These are phyloP conservation scores for Cercophora scortea DNA, from an alignment of 495 filamentous ascomycete species.

Conservation along the genomic window DNA sequence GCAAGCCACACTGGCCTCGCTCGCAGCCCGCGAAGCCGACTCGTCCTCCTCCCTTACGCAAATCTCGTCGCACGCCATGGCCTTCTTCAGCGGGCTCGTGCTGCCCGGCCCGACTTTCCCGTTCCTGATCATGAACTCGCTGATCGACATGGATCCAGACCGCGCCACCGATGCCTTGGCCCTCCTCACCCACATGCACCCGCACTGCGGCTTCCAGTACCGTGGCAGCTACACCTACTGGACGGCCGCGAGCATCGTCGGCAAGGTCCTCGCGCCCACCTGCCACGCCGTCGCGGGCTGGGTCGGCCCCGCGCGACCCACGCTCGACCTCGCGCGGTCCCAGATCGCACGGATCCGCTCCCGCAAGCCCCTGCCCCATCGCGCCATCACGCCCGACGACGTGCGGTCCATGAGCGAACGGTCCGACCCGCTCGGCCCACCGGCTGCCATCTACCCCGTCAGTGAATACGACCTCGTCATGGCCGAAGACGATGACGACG, in stretches of 20 bases:
- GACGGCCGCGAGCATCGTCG: slow-evolving; percentile 59
- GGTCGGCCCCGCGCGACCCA: slow-evolving; percentile 60
- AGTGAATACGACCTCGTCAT: slow-evolving; percentile 51
- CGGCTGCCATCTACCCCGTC: slow-evolving; percentile 49
- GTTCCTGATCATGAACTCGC: slow-evolving; percentile 64
- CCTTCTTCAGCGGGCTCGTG: slow-evolving; percentile 63
- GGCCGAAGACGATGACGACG: slow-evolving; percentile 39
- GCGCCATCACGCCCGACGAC: slow-evolving; percentile 43
- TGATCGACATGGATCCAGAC: slow-evolving; percentile 63
- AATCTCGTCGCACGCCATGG: slow-evolving; percentile 57
- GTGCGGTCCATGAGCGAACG: slow-evolving; percentile 50
- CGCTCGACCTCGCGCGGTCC: slow-evolving; percentile 49
- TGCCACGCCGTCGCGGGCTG: slow-evolving; percentile 61
- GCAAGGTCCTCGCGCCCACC: slow-evolving; percentile 69
- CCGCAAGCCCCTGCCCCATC: slow-evolving; percentile 27
- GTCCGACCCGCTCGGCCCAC: slow-evolving; percentile 57
- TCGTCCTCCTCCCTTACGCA: slow-evolving; percentile 46
- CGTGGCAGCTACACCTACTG: slow-evolving; percentile 61
- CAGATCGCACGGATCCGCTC: slow-evolving; percentile 58
- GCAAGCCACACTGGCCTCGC: slow-evolving; percentile 46
- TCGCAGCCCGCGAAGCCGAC: slow-evolving; percentile 44
- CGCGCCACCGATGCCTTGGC: slow-evolving; percentile 49
- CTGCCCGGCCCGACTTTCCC: slow-evolving; percentile 61
- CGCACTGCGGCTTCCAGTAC: slow-evolving; percentile 65
- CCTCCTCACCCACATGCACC: slow-evolving; percentile 52